Base-by-base conservation (phyloP, 192 early-diverging fungal genomes). In the Backusella westeae region DNA sequence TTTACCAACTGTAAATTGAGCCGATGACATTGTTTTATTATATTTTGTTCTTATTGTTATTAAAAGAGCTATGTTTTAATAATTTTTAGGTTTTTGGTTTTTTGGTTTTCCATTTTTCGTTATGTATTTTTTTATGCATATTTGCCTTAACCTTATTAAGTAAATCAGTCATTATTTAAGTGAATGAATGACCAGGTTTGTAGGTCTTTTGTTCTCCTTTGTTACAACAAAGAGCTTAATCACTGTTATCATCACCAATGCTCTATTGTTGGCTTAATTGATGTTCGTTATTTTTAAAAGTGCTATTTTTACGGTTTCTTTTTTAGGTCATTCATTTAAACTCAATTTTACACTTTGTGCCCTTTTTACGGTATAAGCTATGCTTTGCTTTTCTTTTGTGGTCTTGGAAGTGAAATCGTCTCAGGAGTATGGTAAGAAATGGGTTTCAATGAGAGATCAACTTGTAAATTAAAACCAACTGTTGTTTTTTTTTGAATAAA, bases 1-100 rank as follows among this genome's bases (percentile, higher is more conserved):
- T 81, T 97, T 97, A 56, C 94, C 95, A 10, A 98, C 93, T 29
- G 95, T 96, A 80, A 97, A 96, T 80, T 92, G 85, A 26, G 87
- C 85, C 14, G 90, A 89, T 32, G 82, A 79, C 77, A 78, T 78
- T 29, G 7, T 66, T n/a, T 65, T 21, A 52, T 66, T n/a, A 44
- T 17, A 17, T 44, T 44, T 12, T 44, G 14, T 44, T 44, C 14
- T 44, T 17, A 12, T 4, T 44, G 14, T 44, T 14, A 14, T 44
- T 39, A 9, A 39, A 39, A 39, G 38, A 39, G 38, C 9, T 39
- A 7, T 12, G 3, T 10, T 39, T 44, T 17, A 44, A 5, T 44
- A 4, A 17, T 44, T 44, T 44, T 44, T 32, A 32, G 32, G 32
- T 32, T 44, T 44, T 44, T 4, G 1, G 42, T 44, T 15, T 49